Conservation (phyloP, 148 eudicot species). For the Talinum fruticosum region DNA sequence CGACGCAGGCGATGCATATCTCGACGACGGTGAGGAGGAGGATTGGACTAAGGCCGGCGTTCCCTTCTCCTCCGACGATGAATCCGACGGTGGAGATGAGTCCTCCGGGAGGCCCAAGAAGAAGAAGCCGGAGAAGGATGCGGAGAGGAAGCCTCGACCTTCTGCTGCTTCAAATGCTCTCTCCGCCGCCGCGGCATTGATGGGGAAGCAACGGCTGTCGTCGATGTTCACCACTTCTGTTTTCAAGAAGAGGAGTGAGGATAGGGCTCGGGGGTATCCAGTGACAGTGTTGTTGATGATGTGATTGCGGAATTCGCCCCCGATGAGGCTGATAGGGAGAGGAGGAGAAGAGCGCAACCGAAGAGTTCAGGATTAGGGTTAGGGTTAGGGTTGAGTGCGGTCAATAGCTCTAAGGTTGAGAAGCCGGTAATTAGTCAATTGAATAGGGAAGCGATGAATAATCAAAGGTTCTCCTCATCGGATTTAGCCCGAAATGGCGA, state of each 20-base stretch:
- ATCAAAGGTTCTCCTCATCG: conserved; percentile 3
- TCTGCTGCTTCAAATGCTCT: conserved; percentile 56
- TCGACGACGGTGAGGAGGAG: conserved; percentile 89
- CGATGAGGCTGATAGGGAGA: conserved; percentile 80
- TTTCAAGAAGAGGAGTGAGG: conserved; percentile 60
- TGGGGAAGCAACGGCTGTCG: conserved; percentile 78
- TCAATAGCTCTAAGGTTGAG: conserved; percentile 30
- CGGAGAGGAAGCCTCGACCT: conserved; percentile 42
- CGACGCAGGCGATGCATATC: conserved; percentile 41
- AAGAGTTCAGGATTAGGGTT: conserved; percentile 27
- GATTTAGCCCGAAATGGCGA: conserved; percentile 23
- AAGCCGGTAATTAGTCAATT: conserved; percentile 24
- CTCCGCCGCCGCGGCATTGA: conserved; percentile 64
- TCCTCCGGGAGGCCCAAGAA: conserved; percentile 34
- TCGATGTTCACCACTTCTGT: conserved; percentile 71
- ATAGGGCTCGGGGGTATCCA: conserved; percentile 29
- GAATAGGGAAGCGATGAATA: conserved; percentile 9
- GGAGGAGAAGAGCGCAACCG: conserved; percentile 47
- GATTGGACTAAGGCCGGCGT: conserved; percentile 67
- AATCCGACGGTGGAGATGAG: conserved; percentile 50
- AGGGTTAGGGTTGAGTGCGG: conserved; percentile 18
- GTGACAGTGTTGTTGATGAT: conserved; percentile 87
- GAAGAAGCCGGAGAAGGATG: conserved; percentile 35
- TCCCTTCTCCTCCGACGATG: conserved; percentile 33
- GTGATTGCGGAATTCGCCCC: conserved; percentile 86